phyloP scores from a whole-genome alignment of 768 basidiomycete species.

The Cyclocybe cylindracea region DNA sequence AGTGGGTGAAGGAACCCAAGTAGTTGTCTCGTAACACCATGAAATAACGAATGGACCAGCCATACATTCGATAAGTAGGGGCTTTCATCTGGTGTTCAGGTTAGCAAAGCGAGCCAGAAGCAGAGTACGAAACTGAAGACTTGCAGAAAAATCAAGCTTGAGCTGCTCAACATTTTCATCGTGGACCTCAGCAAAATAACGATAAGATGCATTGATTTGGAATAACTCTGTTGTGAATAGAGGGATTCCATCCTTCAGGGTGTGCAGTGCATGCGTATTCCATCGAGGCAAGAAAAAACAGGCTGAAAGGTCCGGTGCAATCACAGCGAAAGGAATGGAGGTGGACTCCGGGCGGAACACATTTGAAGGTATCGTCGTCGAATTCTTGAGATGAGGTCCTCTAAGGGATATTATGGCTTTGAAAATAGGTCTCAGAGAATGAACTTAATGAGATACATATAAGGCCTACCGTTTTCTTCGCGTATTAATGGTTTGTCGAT shows the following conservation, averaged over 20 bases:
- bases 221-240: conserved; percentile 62
- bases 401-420: conserved; percentile 72
- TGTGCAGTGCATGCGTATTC: conserved; percentile 81
- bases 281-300: conserved; percentile 79
- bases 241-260: conserved; percentile 56
- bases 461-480: conserved; percentile 77
- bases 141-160: conserved; percentile 63
- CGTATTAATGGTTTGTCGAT: conserved; percentile 81
- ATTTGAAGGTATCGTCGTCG: conserved; percentile 64
- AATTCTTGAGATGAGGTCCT: conserved; percentile 55
- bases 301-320: conserved; percentile 57
- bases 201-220: conserved; percentile 68
- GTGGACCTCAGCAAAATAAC: conserved; percentile 66
- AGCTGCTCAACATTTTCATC: conserved; percentile 80
- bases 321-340: conserved; percentile 63
- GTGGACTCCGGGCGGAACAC: conserved; percentile 73
- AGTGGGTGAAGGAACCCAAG: conserved; percentile 91
- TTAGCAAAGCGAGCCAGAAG: background rate
- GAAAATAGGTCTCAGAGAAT: conserved; percentile 1
- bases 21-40: conserved; percentile 94
- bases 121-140: conserved; percentile 13
- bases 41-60: conserved; percentile 88
- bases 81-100: conserved; percentile 24
- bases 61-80: conserved; percentile 68
- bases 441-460: background rate